phyloP scores from a whole-genome alignment of 2,329 filamentous ascomycete genomes.

The Ophiostoma ulmi region DNA sequence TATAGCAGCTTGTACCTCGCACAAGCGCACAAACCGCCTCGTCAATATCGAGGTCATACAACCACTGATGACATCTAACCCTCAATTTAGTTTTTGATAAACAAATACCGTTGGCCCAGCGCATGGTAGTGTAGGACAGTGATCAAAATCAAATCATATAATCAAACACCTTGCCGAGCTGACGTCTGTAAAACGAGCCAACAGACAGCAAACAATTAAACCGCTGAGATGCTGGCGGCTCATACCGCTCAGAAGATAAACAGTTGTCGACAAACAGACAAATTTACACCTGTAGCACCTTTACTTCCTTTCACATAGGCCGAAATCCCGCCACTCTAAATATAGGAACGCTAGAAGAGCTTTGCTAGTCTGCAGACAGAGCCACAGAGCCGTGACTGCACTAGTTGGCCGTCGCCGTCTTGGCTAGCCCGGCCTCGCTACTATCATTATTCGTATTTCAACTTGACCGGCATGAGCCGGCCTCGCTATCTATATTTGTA shows the following conservation, averaged over 20 bases:
- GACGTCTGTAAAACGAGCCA: not conserved
- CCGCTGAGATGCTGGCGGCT: not conserved
- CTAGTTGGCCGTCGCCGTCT: constrained; percentile 6
- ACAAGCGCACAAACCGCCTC: not conserved
- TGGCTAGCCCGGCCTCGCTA: not conserved
- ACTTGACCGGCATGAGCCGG: not conserved
- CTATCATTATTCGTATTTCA: not conserved
- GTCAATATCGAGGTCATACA: not conserved
- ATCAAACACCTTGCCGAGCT: not conserved
- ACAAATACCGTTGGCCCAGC: not conserved
- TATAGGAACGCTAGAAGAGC: constrained; percentile 7
- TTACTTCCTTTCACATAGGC: not conserved
- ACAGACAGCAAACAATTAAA: not conserved
- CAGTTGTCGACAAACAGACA: no score
- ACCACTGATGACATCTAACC: not conserved
- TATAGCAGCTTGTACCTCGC: not conserved
- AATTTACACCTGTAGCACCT: not conserved
- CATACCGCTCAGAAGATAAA: not conserved
- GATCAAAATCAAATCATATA: not conserved
- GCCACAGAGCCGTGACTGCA: not conserved
- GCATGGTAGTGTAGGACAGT: not conserved
- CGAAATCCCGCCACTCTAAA: not conserved
- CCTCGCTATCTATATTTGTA: not conserved
- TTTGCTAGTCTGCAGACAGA: not conserved
- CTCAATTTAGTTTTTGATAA: not conserved